A percentile compares a stretch with the other conserved stretches of the same genome.
Evolutionary conservation across 1,284 basidiomycete genomes (phyloP).

Genomic region (Tranzscheliella williamsii): DNA sequence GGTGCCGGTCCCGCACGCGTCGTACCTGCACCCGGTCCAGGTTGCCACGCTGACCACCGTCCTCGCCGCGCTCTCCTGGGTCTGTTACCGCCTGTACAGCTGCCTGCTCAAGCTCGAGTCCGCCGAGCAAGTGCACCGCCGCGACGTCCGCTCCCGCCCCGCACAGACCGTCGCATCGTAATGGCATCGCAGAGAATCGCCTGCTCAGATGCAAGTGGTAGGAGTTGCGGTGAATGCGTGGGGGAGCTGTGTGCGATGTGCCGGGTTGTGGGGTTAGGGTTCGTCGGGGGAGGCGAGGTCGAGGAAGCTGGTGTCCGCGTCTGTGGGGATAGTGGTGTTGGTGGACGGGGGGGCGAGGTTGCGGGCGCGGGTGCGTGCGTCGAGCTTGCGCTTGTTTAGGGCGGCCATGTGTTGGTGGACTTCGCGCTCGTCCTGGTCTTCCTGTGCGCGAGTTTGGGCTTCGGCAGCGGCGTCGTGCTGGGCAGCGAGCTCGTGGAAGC

Average conservation of each 20-base stretch:
- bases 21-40: neutral
- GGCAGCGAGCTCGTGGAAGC: conserved; percentile 35
- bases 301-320: too few species aligned
- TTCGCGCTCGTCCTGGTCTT: conserved; percentile 22
- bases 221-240: too few species aligned
- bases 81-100: neutral
- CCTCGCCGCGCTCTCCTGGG: conserved; percentile 7
- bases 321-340: too few species aligned
- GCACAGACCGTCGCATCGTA: too few species aligned
- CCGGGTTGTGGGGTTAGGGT: too few species aligned
- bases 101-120: too few species aligned
- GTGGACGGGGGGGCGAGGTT: neutral
- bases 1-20: neutral
- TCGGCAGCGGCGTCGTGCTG: conserved; percentile 15
- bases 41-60: neutral
- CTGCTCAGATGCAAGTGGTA: too few species aligned
- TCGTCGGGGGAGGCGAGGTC: too few species aligned
- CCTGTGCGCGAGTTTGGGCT: conserved; percentile 16
- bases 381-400: neutral
- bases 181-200: too few species aligned
- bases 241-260: too few species aligned
- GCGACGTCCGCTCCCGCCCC: too few species aligned
- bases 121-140: too few species aligned
- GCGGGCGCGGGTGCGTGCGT: neutral
- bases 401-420: conserved; percentile 18